Conservation (phyloP, 1,284 basidiomycete genomes). For the Tylopilus sp. region DNA sequence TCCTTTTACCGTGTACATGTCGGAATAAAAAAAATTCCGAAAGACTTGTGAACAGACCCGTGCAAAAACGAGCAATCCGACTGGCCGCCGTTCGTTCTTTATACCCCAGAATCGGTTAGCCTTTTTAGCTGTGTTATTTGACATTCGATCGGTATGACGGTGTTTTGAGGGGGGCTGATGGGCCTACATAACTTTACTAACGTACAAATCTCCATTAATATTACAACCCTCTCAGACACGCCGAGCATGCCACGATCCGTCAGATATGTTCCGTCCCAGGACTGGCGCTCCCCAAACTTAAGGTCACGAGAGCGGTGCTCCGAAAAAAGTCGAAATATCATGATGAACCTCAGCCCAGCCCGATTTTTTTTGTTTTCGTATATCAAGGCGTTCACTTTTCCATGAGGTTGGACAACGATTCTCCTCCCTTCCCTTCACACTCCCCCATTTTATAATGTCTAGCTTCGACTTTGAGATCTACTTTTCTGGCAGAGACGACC, state of each 20-base stretch:
- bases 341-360: slow-evolving; percentile 1
- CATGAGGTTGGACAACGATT: slow-evolving; percentile 7
- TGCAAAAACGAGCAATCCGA: slow-evolving; percentile 1
- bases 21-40: slow-evolving; percentile 13
- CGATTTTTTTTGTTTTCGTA: slow-evolving; percentile 18
- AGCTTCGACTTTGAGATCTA: slow-evolving; percentile 52
- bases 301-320: slow-evolving; percentile 45
- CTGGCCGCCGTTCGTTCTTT: background rate
- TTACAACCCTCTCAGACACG: slow-evolving; percentile 4
- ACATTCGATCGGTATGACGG: slow-evolving; percentile 18
- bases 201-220: slow-evolving; percentile 18
- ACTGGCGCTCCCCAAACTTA: slow-evolving; percentile 39
- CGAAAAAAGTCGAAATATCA: background rate
- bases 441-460: slow-evolving; percentile 19
- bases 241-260: slow-evolving; percentile 43
- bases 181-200: background rate
- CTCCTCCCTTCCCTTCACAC: background rate
- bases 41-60: slow-evolving; percentile 2
- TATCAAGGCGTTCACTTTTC: slow-evolving; percentile 28
- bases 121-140: slow-evolving; percentile 28
- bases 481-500: slow-evolving; percentile 66
- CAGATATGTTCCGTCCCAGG: slow-evolving; percentile 41
- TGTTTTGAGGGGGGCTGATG: slow-evolving; percentile 2
- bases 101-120: slow-evolving; percentile 20
- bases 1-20: slow-evolving; percentile 22